Percentiles rank a stretch among this genome's conserved stretches.
Evolutionary conservation across 148 eudicot genomes (phyloP).

Genomic region (Salicornia ramosissima): DNA sequence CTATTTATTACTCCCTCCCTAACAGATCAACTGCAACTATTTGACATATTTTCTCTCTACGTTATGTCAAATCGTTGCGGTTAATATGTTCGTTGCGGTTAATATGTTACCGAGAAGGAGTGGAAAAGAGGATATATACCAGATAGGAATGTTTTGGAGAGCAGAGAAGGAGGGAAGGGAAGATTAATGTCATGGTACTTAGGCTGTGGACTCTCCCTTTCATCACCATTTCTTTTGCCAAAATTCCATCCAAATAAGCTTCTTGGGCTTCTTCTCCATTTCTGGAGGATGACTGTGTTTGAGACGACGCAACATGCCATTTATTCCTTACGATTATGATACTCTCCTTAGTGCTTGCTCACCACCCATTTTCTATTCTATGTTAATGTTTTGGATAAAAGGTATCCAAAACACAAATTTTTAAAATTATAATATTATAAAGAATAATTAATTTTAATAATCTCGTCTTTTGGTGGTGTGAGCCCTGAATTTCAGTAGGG

Average conservation of each 20-base stretch:
- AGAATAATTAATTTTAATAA: too few relatives aligned
- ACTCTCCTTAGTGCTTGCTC: conserved; percentile 13
- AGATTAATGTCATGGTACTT: conserved; percentile 66
- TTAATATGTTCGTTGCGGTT: background rate
- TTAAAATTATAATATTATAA: too few relatives aligned
- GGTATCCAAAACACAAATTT: too few relatives aligned
- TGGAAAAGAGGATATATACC: conserved; percentile 43
- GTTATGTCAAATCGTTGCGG: too few relatives aligned
- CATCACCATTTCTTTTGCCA: conserved; percentile 42
- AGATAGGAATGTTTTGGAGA: conserved; percentile 64
- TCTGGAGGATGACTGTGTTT: conserved; percentile 24
- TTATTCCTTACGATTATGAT: background rate
- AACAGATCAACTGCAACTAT: too few relatives aligned
- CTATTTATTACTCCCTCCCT: too few relatives aligned
- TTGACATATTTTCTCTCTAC: background rate
- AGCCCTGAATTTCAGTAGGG: too few relatives aligned
- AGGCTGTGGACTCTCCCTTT: conserved; percentile 45
- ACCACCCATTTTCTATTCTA: conserved; percentile 25
- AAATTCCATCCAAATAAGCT: conserved; percentile 75
- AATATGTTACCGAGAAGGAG: background rate
- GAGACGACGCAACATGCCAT: conserved; percentile 34
- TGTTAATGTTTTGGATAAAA: too few relatives aligned
- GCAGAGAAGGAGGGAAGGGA: conserved; percentile 80
- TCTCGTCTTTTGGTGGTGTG: too few relatives aligned
- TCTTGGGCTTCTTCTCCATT: conserved; percentile 37